phyloP scores from a whole-genome alignment of 495 filamentous ascomycete species.

The Platismatia glauca region DNA sequence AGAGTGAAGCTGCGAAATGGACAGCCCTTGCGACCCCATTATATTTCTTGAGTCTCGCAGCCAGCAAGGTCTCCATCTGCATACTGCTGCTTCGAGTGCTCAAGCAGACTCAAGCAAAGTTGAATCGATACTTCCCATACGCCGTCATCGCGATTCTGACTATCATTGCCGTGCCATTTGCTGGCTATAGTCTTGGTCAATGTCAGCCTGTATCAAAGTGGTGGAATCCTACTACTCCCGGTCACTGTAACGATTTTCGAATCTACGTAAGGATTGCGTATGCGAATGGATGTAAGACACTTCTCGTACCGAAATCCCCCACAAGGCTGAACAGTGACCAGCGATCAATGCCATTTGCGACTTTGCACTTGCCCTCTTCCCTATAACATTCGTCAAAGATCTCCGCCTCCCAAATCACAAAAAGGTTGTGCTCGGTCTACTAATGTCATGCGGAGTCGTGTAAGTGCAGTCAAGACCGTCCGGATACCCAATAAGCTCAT shows the following conservation, averaged over 20 bases:
- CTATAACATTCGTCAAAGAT: conserved; percentile 12
- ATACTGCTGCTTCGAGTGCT: conserved; percentile 16
- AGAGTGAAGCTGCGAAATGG: conserved; percentile 7
- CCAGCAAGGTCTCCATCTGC: conserved; percentile 17
- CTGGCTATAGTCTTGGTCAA: conserved; percentile 14
- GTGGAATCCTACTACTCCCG: conserved; percentile 7
- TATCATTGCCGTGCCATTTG: conserved; percentile 11
- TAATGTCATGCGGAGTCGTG: conserved; percentile 16
- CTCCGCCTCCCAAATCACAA: conserved; percentile 5
- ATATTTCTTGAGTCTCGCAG: conserved; percentile 6
- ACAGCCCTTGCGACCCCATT: conserved; percentile 3
- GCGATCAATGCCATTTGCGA: conserved; percentile 5
- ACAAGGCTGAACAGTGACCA: neutral
- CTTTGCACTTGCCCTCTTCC: conserved; percentile 14
- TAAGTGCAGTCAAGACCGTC: neutral
- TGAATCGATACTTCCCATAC: conserved; percentile 10
- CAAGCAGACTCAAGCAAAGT: neutral
- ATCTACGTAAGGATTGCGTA: neutral
- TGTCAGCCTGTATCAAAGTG: conserved; percentile 13
- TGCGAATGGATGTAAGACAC: conserved; percentile 1
- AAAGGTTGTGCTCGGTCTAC: conserved; percentile 5
- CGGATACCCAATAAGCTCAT: neutral
- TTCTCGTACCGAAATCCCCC: neutral
- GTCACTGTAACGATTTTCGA: neutral
- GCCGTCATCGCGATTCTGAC: conserved; percentile 11